These are phyloP conservation scores for Kregervanrija delftensis DNA, from an alignment of 805 yeast species.

Conservation along the genomic window DNA sequence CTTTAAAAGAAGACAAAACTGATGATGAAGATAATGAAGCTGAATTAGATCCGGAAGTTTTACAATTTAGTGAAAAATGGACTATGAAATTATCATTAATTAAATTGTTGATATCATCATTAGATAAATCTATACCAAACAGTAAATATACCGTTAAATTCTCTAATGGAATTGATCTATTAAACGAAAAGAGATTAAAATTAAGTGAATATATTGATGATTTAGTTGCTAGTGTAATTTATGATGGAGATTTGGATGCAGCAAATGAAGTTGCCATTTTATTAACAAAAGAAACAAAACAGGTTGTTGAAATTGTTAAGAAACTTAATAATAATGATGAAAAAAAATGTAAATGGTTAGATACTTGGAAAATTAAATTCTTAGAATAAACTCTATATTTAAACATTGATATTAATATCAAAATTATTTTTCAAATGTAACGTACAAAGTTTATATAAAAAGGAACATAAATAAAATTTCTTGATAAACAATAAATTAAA, in stretches of 20 bases:
- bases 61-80: slow-evolving; percentile 41
- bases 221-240: slow-evolving; percentile 49
- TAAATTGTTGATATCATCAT: slow-evolving; percentile 50
- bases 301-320: slow-evolving; percentile 33
- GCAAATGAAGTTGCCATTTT: slow-evolving; percentile 16
- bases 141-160: slow-evolving; percentile 16
- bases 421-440: no score
- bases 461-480: no score
- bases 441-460: no score
- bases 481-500: background rate
- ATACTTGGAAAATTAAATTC: slow-evolving; percentile 46
- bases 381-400: slow-evolving; percentile 12
- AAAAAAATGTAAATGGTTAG: slow-evolving; percentile 52
- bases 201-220: slow-evolving; percentile 49
- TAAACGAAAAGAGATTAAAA: slow-evolving; percentile 35
- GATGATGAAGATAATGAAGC: slow-evolving; percentile 22
- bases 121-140: slow-evolving; percentile 50
- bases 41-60: slow-evolving; percentile 15
- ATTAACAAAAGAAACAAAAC: slow-evolving; percentile 17
- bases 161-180: slow-evolving; percentile 40
- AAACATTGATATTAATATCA: no score
- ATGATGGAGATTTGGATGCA: slow-evolving; percentile 34
- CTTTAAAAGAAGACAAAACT: slow-evolving; percentile 4
- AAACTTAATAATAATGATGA: slow-evolving; percentile 42
- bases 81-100: slow-evolving; percentile 46